Evolutionary conservation across 2,329 filamentous ascomycete species (phyloP), one percentile per base, ranked within the genome.

Genomic region (Teratosphaeria gauchensis): DNA sequence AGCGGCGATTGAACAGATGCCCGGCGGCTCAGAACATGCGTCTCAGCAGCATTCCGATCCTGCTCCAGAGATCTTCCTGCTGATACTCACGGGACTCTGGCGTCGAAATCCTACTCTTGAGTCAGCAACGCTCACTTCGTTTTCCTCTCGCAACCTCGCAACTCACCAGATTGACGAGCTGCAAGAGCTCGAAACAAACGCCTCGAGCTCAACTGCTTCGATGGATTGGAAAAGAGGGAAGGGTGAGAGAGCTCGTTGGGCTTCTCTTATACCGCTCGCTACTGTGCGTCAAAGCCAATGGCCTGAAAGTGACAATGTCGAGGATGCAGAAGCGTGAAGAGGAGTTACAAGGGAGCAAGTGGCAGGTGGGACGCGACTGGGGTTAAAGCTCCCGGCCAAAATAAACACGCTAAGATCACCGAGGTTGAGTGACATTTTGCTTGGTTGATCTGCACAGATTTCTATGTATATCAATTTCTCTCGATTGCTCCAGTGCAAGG

Each of bases 101-200:
- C 91, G 89, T 96, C 92, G 94, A 95, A 96, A 90, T 96, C 92
- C 92, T 96, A 19, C 6, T 48, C 19, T 19, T 21, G 3, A 11
- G 19, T 48, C 42, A 48, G 42, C 42, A 48, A 48, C 21, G 42
- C 42, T 48, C 16, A 19, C n/a, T 48, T 48, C 9, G 4, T 48
- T 21, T 19, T 16, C 19, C 42, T 21, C n/a, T 48, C 9, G 7
- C 7, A 21, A 21, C 6, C 9, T 11, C n/a, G 8, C 4, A 21
- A 21, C 42, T n/a, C 42, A 48, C 42, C 42, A 48, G 42, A 48
- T 48, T 53, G 32, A 30, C 54, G 54, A 55, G 54, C 54, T 46
- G 16, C 54, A 30, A 30, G 54, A 55, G 54, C 54, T 55, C 54
- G 54, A 55, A 55, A 55, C 28, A 30, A 46, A 55, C 33, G 54